A percentile compares a stretch with the other conserved stretches of the same genome.
Evolutionary conservation across 805 yeast genomes (phyloP).

Genomic region (Candida krabiensis): DNA sequence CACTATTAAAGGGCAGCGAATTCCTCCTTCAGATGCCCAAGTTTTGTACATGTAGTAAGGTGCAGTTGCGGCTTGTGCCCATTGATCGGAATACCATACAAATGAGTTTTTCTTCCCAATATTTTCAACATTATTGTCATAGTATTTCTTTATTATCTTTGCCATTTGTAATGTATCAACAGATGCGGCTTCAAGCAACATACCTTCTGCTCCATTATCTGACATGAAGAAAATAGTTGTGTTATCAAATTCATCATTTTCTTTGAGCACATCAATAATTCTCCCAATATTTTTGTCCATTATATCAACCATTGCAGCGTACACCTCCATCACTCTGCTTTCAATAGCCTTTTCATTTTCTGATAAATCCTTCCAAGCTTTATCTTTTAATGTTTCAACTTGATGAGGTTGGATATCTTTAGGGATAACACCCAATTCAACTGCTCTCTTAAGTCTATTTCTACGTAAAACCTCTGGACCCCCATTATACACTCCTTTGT

Average conservation of each 20-base stretch:
- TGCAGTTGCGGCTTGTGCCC: conserved; percentile 66
- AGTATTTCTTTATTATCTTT: conserved; percentile 33
- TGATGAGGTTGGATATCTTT: conserved; percentile 45
- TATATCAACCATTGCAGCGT: conserved; percentile 65
- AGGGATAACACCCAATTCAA: conserved; percentile 46
- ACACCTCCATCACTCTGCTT: conserved; percentile 50
- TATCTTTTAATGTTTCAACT: conserved; percentile 41
- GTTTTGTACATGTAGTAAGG: conserved; percentile 54
- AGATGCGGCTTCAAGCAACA: conserved; percentile 57
- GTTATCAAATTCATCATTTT: conserved; percentile 47
- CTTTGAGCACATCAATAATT: conserved; percentile 42
- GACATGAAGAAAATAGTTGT: conserved; percentile 60
- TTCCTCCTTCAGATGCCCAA: conserved; percentile 63
- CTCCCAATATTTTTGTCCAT: conserved; percentile 54
- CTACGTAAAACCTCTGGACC: conserved; percentile 49
- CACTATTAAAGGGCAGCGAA: conserved; percentile 54
- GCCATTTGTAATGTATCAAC: conserved; percentile 30
- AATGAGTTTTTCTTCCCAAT: conserved; percentile 50
- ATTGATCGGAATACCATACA: conserved; percentile 53
- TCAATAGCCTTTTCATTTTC: conserved; percentile 38
- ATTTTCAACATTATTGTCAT: conserved; percentile 44
- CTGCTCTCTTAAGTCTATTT: conserved; percentile 40
- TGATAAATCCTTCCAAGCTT: conserved; percentile 44
- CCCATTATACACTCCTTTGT: conserved; percentile 45
- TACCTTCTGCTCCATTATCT: conserved; percentile 67